Conservation (phyloP, 768 basidiomycete species). For the Lactarius hatsudake region DNA sequence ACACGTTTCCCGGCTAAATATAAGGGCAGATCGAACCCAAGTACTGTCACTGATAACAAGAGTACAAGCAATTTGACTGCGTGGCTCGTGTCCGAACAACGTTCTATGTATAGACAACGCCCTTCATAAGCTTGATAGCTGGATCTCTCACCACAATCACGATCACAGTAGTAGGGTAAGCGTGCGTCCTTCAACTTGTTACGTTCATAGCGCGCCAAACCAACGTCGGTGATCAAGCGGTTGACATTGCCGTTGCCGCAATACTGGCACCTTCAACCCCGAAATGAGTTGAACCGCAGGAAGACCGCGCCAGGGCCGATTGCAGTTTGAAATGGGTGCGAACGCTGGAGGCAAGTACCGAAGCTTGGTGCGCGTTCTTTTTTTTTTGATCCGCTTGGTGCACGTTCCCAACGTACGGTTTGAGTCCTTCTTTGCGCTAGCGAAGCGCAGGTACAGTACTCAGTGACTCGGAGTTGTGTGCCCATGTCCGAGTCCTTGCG, state of each 20-base stretch:
- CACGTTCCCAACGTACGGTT: neutral
- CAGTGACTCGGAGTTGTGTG: neutral
- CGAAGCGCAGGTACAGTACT: neutral
- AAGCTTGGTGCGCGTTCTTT: neutral
- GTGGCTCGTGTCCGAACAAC: neutral
- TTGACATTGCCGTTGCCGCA: neutral
- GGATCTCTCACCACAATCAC: neutral
- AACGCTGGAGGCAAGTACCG: neutral
- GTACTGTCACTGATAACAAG: neutral
- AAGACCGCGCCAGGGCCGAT: conserved; percentile 22
- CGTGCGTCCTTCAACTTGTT: neutral
- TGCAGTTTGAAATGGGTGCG: neutral
- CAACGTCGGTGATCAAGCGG: neutral
- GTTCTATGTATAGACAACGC: neutral
- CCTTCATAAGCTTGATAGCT: neutral
- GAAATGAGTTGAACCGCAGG: conserved; percentile 55
- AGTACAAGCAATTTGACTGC: neutral
- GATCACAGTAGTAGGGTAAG: neutral
- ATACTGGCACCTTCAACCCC: conserved; percentile 38
- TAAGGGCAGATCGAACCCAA: neutral
- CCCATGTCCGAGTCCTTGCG: neutral
- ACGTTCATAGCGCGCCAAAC: neutral
- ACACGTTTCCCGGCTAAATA: neutral
- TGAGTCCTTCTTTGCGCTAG: neutral
- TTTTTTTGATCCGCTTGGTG: too few species aligned